phyloP scores from a whole-genome alignment of 495 filamentous ascomycete genomes.

The Astrocystis sublimbata region DNA sequence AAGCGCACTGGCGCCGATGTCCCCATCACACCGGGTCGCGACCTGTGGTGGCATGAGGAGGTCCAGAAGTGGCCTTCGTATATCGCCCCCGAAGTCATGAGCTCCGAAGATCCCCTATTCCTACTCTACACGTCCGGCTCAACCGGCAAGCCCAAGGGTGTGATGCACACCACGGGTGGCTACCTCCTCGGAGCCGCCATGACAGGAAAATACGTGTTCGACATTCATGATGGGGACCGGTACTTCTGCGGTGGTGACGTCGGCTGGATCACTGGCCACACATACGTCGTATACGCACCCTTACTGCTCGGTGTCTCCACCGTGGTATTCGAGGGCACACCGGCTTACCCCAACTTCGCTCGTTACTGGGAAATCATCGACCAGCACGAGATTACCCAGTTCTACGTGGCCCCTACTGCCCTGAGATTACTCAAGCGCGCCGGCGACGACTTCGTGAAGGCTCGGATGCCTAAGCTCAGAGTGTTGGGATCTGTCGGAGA shows the following conservation, averaged over 20 bases:
- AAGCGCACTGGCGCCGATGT: background rate
- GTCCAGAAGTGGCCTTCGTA: background rate
- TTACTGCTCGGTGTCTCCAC: background rate
- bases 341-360: background rate
- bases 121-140: background rate
- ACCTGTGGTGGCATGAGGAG: background rate
- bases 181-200: background rate
- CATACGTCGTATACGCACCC: background rate
- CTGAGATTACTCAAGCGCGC: constrained; percentile 91
- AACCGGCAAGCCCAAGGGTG: background rate
- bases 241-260: background rate
- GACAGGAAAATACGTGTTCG: background rate
- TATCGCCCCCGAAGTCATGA: background rate
- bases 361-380: background rate
- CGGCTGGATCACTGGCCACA: background rate
- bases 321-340: background rate
- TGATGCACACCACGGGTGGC: background rate
- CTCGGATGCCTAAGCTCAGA: constrained; percentile 84
- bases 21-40: background rate
- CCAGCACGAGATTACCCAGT: background rate
- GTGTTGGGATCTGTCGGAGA: constrained; percentile 97
- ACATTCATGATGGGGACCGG: background rate
- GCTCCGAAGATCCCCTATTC: background rate
- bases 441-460: constrained; percentile 85
- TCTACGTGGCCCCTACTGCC: background rate